Base-by-base conservation (phyloP, 768 basidiomycete species). In the Rhodotorula sphaerocarpa region DNA sequence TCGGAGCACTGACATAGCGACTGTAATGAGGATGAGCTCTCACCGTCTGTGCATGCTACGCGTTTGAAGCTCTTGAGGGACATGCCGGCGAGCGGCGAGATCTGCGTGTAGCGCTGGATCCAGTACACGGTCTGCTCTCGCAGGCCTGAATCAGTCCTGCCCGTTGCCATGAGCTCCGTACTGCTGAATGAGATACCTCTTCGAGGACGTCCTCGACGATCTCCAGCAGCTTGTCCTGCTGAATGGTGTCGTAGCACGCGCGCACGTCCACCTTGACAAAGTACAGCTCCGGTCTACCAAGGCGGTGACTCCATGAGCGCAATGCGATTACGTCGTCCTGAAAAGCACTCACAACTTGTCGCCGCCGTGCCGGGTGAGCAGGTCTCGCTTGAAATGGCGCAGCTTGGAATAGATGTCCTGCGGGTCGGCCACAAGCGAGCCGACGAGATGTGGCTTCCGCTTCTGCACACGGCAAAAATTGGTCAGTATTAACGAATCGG, bases 261-360 rank as follows among this genome's bases (percentile, higher is more conserved):
- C 86, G 86, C 23, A 97, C 90, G 73, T 99, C 95, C 30, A 95
- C 83, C 75, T 99, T 99, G 54, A 91, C 92, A 70, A 99, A 93
- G 75, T 91, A 97, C 10, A 97, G 75, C 66, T 84, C 84, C 0
- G 92, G 90, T 42, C 92, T 93, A 55, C 11, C n/a, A n/a, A n/a
- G n/a, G n/a, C n/a, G n/a, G n/a, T n/a, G 21, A n/a, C n/a, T n/a
- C n/a, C n/a, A 27, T 27, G 47, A 46, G 54, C 50, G 30, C 36
- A 55, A 41, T 41, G 12, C 12, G 39, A 10, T 41, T 41, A 20
- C 39, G 39, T 11, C 20, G 12, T n/a, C 1, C 5, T 51, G 28
- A 3, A 20, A 27, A 16, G 3, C 21, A 50, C 36, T 3, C 10
- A 59, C 39, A 46, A 16, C 36, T 39, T 44, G 31, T 18, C 57